These are phyloP conservation scores for Articulospora tetracladia DNA, from an alignment of 495 filamentous ascomycete species.

Conservation along the genomic window DNA sequence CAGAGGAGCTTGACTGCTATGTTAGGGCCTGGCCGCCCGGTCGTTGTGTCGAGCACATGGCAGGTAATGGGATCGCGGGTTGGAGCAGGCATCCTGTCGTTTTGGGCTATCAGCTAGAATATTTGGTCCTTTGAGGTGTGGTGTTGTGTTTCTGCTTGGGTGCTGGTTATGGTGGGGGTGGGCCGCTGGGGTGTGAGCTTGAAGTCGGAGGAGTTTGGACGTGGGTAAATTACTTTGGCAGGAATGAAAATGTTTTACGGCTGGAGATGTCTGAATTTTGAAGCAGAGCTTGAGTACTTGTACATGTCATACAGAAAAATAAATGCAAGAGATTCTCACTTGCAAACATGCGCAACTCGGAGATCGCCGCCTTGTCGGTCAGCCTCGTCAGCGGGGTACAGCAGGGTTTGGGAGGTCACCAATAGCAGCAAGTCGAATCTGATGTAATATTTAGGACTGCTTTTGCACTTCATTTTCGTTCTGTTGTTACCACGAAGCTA, in stretches of 20 bases:
- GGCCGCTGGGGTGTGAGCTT: not conserved
- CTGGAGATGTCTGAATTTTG: not conserved
- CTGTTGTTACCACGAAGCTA: no score
- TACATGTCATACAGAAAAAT: not conserved
- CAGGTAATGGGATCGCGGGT: slow-evolving; percentile 48
- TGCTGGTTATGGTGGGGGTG: not conserved
- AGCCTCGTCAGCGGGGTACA: slow-evolving; percentile 11
- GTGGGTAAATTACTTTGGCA: not conserved
- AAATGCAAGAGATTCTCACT: not conserved
- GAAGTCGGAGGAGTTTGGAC: not conserved
- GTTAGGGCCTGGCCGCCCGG: slow-evolving; percentile 63
- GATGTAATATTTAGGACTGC: no score
- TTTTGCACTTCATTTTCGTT: no score
- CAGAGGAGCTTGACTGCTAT: slow-evolving; percentile 76
- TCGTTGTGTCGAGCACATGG: slow-evolving; percentile 59
- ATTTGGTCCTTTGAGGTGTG: not conserved
- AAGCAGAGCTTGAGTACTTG: not conserved
- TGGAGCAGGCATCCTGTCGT: slow-evolving; percentile 14
- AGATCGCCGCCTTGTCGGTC: slow-evolving; percentile 16
- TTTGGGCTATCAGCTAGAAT: no score
- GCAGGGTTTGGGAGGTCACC: not conserved
- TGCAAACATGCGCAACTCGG: slow-evolving; percentile 9
- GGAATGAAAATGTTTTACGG: not conserved
- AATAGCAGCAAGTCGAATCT: no score
- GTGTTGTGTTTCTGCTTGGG: not conserved